A percentile compares a stretch with the other conserved stretches of the same genome.
Evolutionary conservation across 2,329 filamentous ascomycete species (phyloP).

Genomic region (Fulvia fulva): DNA sequence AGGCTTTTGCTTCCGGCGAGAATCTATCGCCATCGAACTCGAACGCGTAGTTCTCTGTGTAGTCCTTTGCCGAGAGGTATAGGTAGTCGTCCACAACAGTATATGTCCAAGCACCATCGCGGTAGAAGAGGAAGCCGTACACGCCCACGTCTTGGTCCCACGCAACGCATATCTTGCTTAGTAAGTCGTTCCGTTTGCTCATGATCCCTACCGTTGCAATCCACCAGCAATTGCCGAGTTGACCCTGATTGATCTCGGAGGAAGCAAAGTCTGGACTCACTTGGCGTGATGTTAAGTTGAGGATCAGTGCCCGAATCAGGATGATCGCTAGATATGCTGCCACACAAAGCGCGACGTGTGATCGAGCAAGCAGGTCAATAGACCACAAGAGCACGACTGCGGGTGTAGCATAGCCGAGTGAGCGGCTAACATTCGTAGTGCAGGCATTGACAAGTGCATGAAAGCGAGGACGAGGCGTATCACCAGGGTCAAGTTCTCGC

Average conservation of each 20-base stretch:
- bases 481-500: no score
- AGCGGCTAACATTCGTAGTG: no score
- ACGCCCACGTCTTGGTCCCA: slow-evolving; percentile 68
- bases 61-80: slow-evolving; percentile 73
- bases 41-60: slow-evolving; percentile 47
- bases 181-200: slow-evolving; percentile 68
- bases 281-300: neutral
- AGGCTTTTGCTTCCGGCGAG: slow-evolving; percentile 57
- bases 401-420: no score
- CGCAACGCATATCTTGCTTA: slow-evolving; percentile 67
- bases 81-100: slow-evolving; percentile 87
- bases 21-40: slow-evolving; percentile 31
- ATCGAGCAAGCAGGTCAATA: no score
- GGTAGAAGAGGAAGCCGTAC: slow-evolving; percentile 77
- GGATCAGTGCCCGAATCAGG: neutral
- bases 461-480: no score
- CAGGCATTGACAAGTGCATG: no score
- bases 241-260: slow-evolving; percentile 71
- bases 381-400: no score
- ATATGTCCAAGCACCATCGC: slow-evolving; percentile 83
- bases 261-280: slow-evolving; percentile 50
- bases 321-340: neutral
- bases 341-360: no score
- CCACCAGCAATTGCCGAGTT: slow-evolving; percentile 78
- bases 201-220: slow-evolving; percentile 73